phyloP scores from a whole-genome alignment of 2,329 filamentous ascomycete species.

The Neofusicoccum sp. region DNA sequence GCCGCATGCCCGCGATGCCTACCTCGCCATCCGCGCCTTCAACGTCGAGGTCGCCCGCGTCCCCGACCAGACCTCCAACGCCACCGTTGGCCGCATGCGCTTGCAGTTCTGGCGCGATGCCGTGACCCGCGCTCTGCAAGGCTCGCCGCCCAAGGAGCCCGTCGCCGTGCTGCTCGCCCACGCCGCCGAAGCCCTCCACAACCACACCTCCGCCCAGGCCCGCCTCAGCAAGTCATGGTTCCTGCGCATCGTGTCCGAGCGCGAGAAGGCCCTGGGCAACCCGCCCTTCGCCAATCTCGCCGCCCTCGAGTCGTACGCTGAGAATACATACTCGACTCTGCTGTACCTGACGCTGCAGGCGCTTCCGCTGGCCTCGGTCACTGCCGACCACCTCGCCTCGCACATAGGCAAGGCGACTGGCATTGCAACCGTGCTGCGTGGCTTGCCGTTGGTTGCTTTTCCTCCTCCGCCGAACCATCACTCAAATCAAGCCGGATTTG shows the following conservation, averaged over 20 bases:
- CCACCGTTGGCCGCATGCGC: conserved; percentile 82
- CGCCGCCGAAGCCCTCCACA: conserved; percentile 60
- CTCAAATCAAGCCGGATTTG: conserved; percentile 33
- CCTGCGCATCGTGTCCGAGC: conserved; percentile 71
- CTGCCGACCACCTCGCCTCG: conserved; percentile 87
- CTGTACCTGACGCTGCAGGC: conserved; percentile 83
- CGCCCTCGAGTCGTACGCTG: conserved; percentile 81
- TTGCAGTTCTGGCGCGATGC: conserved; percentile 95
- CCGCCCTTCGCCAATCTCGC: conserved; percentile 73
- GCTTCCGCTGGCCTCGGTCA: conserved; percentile 75
- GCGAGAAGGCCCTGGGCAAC: conserved; percentile 81
- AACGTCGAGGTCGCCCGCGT: conserved; percentile 90
- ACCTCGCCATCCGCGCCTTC: conserved; percentile 85
- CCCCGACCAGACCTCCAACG: conserved; percentile 83
- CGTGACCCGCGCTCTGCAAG: conserved; percentile 72
- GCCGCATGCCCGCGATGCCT: conserved; percentile 70
- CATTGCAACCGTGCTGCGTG: conserved; percentile 81
- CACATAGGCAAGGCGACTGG: conserved; percentile 94
- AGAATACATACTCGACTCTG: conserved; percentile 91
- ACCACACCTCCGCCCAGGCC: conserved; percentile 46
- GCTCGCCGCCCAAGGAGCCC: conserved; percentile 81
- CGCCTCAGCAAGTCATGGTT: conserved; percentile 57
- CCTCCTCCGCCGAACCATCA: conserved; percentile 59
- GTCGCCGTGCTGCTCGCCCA: conserved; percentile 80
- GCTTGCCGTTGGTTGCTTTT: conserved; percentile 83